Evolutionary conservation across 2,329 filamentous ascomycete genomes (phyloP), one percentile per base, ranked within the genome.

Genomic region (Shiraia sp.): DNA sequence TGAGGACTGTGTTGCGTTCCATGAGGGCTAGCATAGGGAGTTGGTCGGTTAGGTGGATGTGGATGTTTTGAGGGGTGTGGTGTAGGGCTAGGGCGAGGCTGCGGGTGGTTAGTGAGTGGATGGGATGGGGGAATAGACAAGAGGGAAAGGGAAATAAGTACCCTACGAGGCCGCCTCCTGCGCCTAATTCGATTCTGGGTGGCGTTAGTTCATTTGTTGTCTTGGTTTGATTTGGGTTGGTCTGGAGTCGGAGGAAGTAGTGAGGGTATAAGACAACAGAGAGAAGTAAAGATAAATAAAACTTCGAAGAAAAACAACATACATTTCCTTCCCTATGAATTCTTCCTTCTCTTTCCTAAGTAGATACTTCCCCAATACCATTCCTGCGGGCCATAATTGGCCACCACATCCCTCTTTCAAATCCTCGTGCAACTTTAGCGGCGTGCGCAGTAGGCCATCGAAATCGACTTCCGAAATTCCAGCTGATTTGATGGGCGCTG

Each of bases 321-420:
- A 95, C 88, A 95, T 90, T 70, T 82, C 80, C 51, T 87, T 85
- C 43, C 80, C 75, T 42, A 70, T 71, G 50, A 95, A 69, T 53
- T 81, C 74, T n/a, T 79, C 72, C 49, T 74, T 75, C 57, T 88
- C 87, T 62, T 85, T 85, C 37, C 85, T 81, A 45, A 97, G 77
- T 79, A 97, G 80, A 66, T 97, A 95, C 69, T 86, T 89, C 14
- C 87, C 81, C 38, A 99, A 76, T 12, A 93, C 81, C 83, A 95
- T 87, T 9, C 93, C 93, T 1, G 92, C 92, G 3, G 91, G 92
- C 93, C 93, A 97, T 9, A 95, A 79, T 71, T 95, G 88, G 2
- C 93, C 93, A 34, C 93, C 93, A 69, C 93, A 97, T 47, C 93
- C 93, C 50, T 88, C 82, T 42, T 81, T 82, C 33, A 96, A 79